phyloP scores from a whole-genome alignment of 73 alveolate species.

The Paramecium bursaria region DNA sequence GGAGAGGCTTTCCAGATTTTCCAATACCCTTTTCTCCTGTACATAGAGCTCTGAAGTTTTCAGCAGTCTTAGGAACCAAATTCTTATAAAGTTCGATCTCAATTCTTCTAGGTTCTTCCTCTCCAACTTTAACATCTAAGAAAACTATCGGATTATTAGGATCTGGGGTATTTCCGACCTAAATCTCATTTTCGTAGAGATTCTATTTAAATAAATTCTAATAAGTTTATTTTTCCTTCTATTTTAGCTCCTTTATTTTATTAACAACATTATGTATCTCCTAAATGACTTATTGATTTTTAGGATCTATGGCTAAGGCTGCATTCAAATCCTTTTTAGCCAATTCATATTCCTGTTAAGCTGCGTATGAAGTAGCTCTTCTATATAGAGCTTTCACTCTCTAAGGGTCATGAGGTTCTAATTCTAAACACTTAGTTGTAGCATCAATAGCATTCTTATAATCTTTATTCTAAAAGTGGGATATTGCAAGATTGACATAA shows the following conservation, averaged over 20 bases:
- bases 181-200: conserved; percentile 85
- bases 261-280: conserved; percentile 72
- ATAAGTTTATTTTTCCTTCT: conserved; percentile 75
- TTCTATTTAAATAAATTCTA: conserved; percentile 80
- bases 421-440: conserved; percentile 75
- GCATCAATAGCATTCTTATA: conserved; percentile 74
- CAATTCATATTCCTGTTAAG: conserved; percentile 73
- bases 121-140: conserved; percentile 90
- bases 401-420: conserved; percentile 70
- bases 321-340: conserved; percentile 77
- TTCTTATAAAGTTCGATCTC: conserved; percentile 91
- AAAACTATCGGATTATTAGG: conserved; percentile 83
- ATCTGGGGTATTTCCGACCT: conserved; percentile 69
- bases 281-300: conserved; percentile 77
- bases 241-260: conserved; percentile 68
- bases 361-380: conserved; percentile 76
- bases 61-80: conserved; percentile 95
- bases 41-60: conserved; percentile 98
- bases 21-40: conserved; percentile 96
- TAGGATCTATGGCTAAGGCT: conserved; percentile 80
- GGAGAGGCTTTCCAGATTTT: conserved; percentile 74
- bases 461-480: conserved; percentile 73
- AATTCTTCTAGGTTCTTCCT: conserved; percentile 85
- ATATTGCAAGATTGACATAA: conserved; percentile 72
- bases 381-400: conserved; percentile 79